Evolutionary conservation across 768 basidiomycete species (phyloP).

Genomic region (Boletus rufocinnamomeus): DNA sequence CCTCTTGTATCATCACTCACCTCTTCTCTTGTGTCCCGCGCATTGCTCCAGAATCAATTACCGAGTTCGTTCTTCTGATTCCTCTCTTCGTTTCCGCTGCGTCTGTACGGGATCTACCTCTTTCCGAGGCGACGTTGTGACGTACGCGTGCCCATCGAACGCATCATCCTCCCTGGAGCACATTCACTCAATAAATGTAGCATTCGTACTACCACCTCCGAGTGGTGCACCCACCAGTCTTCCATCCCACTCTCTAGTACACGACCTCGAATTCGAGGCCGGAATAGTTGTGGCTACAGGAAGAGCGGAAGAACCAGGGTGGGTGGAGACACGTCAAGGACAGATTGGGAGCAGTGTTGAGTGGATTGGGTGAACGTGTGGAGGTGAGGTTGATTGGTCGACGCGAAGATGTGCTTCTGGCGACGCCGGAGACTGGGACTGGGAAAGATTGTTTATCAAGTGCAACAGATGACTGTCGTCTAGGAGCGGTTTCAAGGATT

Average conservation of each 20-base stretch:
- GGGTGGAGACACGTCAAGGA: too few relatives aligned
- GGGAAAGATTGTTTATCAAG: too few relatives aligned
- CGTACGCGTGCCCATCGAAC: slow-evolving; percentile 41
- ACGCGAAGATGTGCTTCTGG: too few relatives aligned
- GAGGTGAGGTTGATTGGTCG: too few relatives aligned
- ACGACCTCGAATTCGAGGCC: too few relatives aligned
- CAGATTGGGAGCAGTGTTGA: too few relatives aligned
- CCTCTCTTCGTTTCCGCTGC: slow-evolving; percentile 25
- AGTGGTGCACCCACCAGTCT: slow-evolving; percentile 30
- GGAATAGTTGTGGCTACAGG: too few relatives aligned
- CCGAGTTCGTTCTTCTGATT: slow-evolving; percentile 17
- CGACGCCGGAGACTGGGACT: too few relatives aligned
- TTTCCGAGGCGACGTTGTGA: slow-evolving; percentile 35
- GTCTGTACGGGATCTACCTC: slow-evolving; percentile 13
- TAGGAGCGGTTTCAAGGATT: too few relatives aligned
- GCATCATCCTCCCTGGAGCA: slow-evolving; percentile 21
- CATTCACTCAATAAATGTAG: slow-evolving; percentile 26
- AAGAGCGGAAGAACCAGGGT: too few relatives aligned
- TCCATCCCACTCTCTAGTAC: slow-evolving; percentile 31
- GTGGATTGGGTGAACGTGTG: too few relatives aligned
- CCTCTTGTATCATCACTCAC: slow-evolving; percentile 7
- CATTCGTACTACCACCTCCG: slow-evolving; percentile 26
- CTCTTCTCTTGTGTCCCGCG: slow-evolving; percentile 7
- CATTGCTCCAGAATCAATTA: slow-evolving; percentile 20
- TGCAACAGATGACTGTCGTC: too few relatives aligned